Percentiles rank a stretch among this genome's conserved stretches.
phyloP scores from a whole-genome alignment of 306 rosid genomes.

The Neltuma alba region DNA sequence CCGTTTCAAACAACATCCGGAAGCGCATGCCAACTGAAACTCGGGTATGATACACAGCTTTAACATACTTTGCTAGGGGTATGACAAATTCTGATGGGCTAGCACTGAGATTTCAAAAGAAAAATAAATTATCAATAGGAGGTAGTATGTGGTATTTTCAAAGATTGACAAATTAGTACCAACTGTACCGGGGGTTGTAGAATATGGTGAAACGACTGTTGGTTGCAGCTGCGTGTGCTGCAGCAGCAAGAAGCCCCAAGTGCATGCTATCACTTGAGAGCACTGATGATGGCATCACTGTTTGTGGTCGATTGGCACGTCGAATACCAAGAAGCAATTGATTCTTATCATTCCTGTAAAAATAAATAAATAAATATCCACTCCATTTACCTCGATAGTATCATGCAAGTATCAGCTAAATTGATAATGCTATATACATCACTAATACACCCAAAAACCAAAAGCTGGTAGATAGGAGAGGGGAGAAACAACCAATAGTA shows the following conservation, averaged over 20 bases:
- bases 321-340: constrained; percentile 93
- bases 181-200: constrained; percentile 85
- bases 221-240: constrained; percentile 99
- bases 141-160: background rate
- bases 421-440: background rate
- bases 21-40: constrained; percentile 99
- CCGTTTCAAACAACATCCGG: constrained; percentile 98
- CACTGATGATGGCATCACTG: constrained; percentile 98
- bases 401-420: background rate
- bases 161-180: constrained; percentile 1
- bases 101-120: constrained; percentile 61
- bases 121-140: constrained; percentile 24
- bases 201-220: constrained; percentile 95
- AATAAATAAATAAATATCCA: background rate
- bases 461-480: background rate
- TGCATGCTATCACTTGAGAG: constrained; percentile 99
- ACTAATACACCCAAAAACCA: background rate
- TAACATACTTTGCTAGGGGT: constrained; percentile 81
- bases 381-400: constrained; percentile 19
- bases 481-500: background rate
- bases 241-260: constrained; percentile 99
- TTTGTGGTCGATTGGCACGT: constrained; percentile 88
- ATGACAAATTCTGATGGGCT: constrained; percentile 96
- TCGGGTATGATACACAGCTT: constrained; percentile 96
- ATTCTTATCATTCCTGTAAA: constrained; percentile 88